Evolutionary conservation across 108 stramenopile genomes (phyloP).

Genomic region (Nitzschia sp.): DNA sequence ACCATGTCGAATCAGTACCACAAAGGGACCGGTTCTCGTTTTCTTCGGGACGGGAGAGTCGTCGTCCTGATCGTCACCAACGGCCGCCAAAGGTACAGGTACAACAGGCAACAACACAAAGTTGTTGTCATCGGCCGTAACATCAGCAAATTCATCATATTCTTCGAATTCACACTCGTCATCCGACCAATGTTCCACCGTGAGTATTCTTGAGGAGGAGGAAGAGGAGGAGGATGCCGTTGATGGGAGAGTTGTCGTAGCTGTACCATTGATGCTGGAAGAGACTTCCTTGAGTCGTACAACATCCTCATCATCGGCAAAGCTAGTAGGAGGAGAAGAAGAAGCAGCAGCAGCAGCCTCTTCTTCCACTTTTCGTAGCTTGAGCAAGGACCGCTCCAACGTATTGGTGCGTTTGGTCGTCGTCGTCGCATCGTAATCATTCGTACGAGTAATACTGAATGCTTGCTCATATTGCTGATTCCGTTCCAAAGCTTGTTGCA

Average conservation of each 20-base stretch:
- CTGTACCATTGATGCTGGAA: not conserved
- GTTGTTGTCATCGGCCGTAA: not conserved
- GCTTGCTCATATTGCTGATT: conserved; percentile 66
- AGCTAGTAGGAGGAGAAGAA: not conserved
- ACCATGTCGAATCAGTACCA: conserved; percentile 77
- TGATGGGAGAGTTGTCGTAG: not conserved
- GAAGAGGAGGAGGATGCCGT: not conserved
- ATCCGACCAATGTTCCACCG: conserved; percentile 10
- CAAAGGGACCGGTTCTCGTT: conserved; percentile 57
- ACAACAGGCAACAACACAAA: no score
- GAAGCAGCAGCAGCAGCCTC: not conserved
- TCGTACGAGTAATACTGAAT: conserved; percentile 67
- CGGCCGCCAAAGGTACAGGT: no score
- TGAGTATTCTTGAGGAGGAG: not conserved
- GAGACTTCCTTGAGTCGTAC: not conserved
- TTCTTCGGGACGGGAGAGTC: no score
- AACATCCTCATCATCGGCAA: not conserved
- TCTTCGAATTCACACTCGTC: conserved; percentile 21
- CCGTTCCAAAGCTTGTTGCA: conserved; percentile 53
- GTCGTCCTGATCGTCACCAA: no score
- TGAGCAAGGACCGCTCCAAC: conserved; percentile 1
- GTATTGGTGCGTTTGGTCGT: conserved; percentile 27
- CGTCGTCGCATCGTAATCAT: conserved; percentile 71
- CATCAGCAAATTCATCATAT: conserved; percentile 5
- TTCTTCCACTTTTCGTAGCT: not conserved